Conservation (phyloP, 768 basidiomycete genomes). For the Tylopilus sp. region DNA sequence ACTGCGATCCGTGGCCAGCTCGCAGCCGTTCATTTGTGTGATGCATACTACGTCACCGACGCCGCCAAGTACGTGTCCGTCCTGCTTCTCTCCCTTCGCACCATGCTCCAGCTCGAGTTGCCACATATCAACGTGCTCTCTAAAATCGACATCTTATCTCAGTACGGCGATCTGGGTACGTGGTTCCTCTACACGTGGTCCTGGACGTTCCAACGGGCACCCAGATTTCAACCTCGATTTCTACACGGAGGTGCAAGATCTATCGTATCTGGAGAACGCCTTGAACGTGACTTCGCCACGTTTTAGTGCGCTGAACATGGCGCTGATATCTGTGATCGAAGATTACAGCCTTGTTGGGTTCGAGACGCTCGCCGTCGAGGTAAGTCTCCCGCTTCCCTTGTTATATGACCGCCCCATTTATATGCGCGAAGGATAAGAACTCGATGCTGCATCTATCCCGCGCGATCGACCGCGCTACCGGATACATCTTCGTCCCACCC, state of each 20-base stretch:
- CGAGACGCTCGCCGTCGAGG: constrained; percentile 96
- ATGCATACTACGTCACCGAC: constrained; percentile 96
- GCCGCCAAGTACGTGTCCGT: constrained; percentile 93
- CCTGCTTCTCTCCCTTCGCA: constrained; percentile 84
- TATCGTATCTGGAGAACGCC: constrained; percentile 79
- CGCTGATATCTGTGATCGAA: constrained; percentile 89
- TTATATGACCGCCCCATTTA: background rate
- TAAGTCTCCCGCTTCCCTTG: constrained; percentile 28
- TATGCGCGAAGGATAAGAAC: constrained; percentile 67
- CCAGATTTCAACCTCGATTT: constrained; percentile 96
- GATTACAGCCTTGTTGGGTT: constrained; percentile 93
- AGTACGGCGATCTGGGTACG: constrained; percentile 89
- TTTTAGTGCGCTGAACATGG: constrained; percentile 79
- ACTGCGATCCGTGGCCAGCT: constrained; percentile 46
- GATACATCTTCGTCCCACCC: constrained; percentile 82
- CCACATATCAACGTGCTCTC: constrained; percentile 97
- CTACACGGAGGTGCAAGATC: constrained; percentile 97
- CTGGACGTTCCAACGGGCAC: background rate
- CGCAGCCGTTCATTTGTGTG: constrained; percentile 92
- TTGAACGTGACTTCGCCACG: constrained; percentile 65
- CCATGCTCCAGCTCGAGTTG: constrained; percentile 98
- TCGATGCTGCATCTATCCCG: constrained; percentile 90
- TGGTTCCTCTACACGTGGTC: background rate
- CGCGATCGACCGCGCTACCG: constrained; percentile 86
- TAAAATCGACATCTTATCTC: constrained; percentile 87